Conservation (phyloP, 768 basidiomycete genomes). For the Lentinula sp. region DNA sequence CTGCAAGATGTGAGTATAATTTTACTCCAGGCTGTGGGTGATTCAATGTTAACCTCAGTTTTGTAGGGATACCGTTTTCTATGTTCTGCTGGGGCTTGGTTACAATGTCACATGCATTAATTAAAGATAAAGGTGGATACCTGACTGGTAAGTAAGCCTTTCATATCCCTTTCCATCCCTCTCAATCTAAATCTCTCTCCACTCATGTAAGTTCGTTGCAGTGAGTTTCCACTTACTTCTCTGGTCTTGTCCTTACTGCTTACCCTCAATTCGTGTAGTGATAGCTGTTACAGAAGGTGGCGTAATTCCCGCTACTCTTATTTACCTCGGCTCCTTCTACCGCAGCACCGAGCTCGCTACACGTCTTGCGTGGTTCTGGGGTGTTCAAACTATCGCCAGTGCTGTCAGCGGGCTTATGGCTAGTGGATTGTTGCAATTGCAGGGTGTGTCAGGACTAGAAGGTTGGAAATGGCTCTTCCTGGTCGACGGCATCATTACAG, state of each 20-base stretch:
- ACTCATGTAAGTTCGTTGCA: slow-evolving; percentile 22
- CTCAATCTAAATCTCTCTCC: neutral
- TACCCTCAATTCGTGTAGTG: slow-evolving; percentile 13
- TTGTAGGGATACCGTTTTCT: slow-evolving; percentile 29
- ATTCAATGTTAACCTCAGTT: neutral
- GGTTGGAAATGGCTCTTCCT: slow-evolving; percentile 35
- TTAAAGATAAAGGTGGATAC: slow-evolving; percentile 29
- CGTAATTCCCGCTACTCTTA: slow-evolving; percentile 33
- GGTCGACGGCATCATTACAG: slow-evolving; percentile 32
- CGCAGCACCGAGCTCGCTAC: slow-evolving; percentile 36
- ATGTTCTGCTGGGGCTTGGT: slow-evolving; percentile 37
- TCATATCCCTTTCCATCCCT: neutral
- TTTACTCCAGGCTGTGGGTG: no score
- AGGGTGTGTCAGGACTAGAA: slow-evolving; percentile 26
- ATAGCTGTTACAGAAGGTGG: slow-evolving; percentile 37
- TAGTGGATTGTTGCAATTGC: slow-evolving; percentile 30
- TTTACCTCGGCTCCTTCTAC: slow-evolving; percentile 37
- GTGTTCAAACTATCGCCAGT: slow-evolving; percentile 29
- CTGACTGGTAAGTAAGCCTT: slow-evolving; percentile 23
- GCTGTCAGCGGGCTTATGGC: slow-evolving; percentile 37
- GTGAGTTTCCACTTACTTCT: slow-evolving; percentile 12
- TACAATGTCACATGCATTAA: slow-evolving; percentile 28
- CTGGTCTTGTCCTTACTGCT: neutral
- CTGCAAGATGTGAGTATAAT: slow-evolving; percentile 24
- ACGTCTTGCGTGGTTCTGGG: slow-evolving; percentile 38